phyloP scores from a whole-genome alignment of 257 asterid genomes.

The Ligustrum vulgare region DNA sequence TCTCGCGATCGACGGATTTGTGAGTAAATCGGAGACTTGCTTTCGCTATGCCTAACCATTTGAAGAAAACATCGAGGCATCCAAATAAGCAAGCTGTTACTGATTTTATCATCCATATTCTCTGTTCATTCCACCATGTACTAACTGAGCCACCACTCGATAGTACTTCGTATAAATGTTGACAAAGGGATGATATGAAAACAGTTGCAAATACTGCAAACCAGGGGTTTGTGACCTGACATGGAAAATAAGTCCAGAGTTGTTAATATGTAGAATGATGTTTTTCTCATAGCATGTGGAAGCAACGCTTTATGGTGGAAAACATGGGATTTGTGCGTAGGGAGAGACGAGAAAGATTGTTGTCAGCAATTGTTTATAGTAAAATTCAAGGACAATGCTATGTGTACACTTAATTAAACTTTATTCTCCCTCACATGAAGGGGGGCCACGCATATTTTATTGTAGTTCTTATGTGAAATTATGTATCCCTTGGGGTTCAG shows the following conservation, averaged over 20 bases:
- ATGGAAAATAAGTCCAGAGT: not conserved
- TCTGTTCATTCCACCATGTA: conserved; percentile 60
- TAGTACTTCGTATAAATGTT: conserved; percentile 45
- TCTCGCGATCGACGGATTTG: conserved; percentile 57
- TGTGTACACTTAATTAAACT: no score
- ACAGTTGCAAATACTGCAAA: conserved; percentile 45
- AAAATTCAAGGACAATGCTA: no score
- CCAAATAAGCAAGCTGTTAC: conserved; percentile 63
- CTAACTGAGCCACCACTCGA: conserved; percentile 45
- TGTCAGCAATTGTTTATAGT: no score
- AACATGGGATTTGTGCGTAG: no score
- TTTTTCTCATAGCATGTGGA: no score
- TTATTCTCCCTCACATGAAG: no score
- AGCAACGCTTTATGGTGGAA: no score
- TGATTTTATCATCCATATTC: conserved; percentile 50
- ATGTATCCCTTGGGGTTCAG: no score
- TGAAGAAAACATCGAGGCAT: conserved; percentile 47
- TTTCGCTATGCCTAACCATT: conserved; percentile 38
- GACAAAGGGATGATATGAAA: conserved; percentile 36
- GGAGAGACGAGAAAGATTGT: no score
- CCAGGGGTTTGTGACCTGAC: conserved; percentile 51
- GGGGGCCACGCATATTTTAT: no score
- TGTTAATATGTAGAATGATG: no score
- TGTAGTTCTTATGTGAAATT: no score
- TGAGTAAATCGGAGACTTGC: conserved; percentile 58